phyloP scores from a whole-genome alignment of 768 basidiomycete genomes.

The Astraeus odoratus region DNA sequence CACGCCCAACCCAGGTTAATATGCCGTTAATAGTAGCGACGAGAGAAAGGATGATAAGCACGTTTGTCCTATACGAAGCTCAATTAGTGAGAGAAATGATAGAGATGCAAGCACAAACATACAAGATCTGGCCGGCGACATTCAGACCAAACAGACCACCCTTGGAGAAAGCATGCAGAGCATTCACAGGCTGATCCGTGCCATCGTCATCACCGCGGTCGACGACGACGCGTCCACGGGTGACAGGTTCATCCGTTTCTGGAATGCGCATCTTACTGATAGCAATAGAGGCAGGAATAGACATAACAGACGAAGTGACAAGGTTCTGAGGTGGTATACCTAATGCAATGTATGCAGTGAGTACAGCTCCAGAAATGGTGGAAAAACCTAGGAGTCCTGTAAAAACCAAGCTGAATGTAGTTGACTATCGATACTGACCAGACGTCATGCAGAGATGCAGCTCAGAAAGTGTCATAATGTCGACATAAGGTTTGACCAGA shows the following conservation, averaged over 20 bases:
- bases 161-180: constrained; percentile 81
- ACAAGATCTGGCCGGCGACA: constrained; percentile 86
- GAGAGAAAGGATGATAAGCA: constrained; percentile 78
- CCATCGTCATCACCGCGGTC: constrained; percentile 64
- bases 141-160: constrained; percentile 81
- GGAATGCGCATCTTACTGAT: constrained; percentile 86
- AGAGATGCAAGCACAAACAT: constrained; percentile 18
- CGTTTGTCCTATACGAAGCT: constrained; percentile 51
- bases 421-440: constrained; percentile 32
- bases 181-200: constrained; percentile 59
- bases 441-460: constrained; percentile 87
- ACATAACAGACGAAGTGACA: constrained; percentile 88
- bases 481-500: constrained; percentile 77
- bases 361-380: constrained; percentile 87
- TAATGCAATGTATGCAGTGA: constrained; percentile 73
- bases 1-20: constrained; percentile 83
- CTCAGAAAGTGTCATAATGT: constrained; percentile 80
- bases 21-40: constrained; percentile 79
- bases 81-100: constrained; percentile 7
- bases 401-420: background rate
- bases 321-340: constrained; percentile 77
- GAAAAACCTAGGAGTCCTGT: constrained; percentile 51
- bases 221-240: constrained; percentile 72
- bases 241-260: constrained; percentile 80
- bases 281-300: constrained; percentile 89